A percentile compares a stretch with the other conserved stretches of the same genome.
Conservation (phyloP, 306 rosid genomes). For the Medicago truncatula region MtrunA17r5.0-ANR NC_053043.1:10554501-10555000, state of each 20-base stretch:
- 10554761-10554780: not conserved
- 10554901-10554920: not conserved
- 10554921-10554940: not conserved
- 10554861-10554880: not conserved
- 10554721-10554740: not conserved
- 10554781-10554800: not conserved
- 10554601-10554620: not conserved
- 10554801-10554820: not conserved
- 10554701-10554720: slow-evolving; percentile 23
- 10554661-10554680: slow-evolving; percentile 92
- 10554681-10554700: slow-evolving; percentile 61
- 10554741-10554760: not conserved
- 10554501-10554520: too few relatives aligned
- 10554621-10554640: slow-evolving; percentile 50
- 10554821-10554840: not conserved
- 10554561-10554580: too few relatives aligned
- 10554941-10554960: not conserved
- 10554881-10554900: not conserved
- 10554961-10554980: not conserved
- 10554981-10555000: not conserved
- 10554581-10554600: too few relatives aligned
- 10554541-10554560: too few relatives aligned
- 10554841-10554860: not conserved
- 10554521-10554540: too few relatives aligned
- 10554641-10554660: slow-evolving; percentile 88